Evolutionary conservation across 1,139 yeast species (phyloP).

Genomic region (Candida mesenterica): DNA sequence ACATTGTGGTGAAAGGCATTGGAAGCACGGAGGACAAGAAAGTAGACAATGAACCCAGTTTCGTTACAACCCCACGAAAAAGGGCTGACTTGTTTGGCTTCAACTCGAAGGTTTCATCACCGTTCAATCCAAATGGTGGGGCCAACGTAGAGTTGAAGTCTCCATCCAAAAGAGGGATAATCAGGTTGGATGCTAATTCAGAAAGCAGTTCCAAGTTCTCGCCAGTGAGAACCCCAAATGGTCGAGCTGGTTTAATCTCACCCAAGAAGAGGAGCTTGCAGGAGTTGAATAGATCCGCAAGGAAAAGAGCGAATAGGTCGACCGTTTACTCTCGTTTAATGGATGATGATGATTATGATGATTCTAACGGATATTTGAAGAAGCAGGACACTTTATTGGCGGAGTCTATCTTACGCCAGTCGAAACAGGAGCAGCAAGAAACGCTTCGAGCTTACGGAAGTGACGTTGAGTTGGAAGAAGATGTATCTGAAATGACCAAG

Average conservation of each 20-base stretch:
- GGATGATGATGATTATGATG: constrained; percentile 36
- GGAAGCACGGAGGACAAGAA: not conserved
- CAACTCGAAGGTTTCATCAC: not conserved
- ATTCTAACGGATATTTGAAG: constrained; percentile 21
- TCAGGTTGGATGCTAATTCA: constrained; percentile 13
- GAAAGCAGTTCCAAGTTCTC: constrained; percentile 16
- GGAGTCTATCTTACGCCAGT: constrained; percentile 34
- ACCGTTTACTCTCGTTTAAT: constrained; percentile 30
- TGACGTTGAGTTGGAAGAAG: constrained; percentile 34
- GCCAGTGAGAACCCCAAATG: constrained; percentile 38
- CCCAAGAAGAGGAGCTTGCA: constrained; percentile 40
- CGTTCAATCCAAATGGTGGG: constrained; percentile 1
- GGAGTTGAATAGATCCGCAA: constrained; percentile 47
- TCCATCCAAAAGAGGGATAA: constrained; percentile 25
- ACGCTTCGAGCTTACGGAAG: constrained; percentile 23
- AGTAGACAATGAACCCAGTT: not conserved
- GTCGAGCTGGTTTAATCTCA: constrained; percentile 47
- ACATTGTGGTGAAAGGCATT: not conserved
- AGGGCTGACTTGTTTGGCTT: constrained; percentile 3
- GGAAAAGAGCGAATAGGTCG: constrained; percentile 41
- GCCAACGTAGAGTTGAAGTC: constrained; percentile 12
- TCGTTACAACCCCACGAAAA: constrained; percentile 7
- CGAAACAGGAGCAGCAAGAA: constrained; percentile 16
- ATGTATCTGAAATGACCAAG: constrained; percentile 9
- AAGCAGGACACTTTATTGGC: constrained; percentile 47